Evolutionary conservation across 1,139 yeast genomes (phyloP), one percentile per base, ranked within the genome.

Genomic region (Candida labiduridarum): DNA sequence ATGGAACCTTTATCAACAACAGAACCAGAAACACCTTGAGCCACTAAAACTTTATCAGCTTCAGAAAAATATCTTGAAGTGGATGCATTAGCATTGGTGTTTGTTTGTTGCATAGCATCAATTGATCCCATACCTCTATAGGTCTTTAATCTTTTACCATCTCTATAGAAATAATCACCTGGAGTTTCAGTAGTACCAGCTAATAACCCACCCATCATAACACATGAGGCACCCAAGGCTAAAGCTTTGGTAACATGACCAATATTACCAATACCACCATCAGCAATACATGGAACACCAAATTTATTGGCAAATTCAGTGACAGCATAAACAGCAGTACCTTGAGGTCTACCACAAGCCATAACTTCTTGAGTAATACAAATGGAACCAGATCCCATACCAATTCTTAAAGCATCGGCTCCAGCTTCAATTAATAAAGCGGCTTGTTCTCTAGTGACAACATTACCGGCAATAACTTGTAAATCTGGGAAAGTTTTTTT

Each of bases 261-360:
- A 76, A 95, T 91, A 82, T 94, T 95, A 74, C 92, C 94, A 65
- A 94, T 85, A 84, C 99, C 99, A 81, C 99, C 99, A 71, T 94
- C 99, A 60, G 99, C 99, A 63, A 94, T 91, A 76, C 97, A 89
- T 65, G 97, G 96, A 59, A 90, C 92, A 66, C 97, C 97, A 67
- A 90, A 90, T 69, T 83, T 80, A 73, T 84, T 85, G 61, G 96
- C 92, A 68, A 90, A 89, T 76, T 90, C 92, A 56, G 91, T 79
- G 48, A 90, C 97, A 56, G 83, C 84, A 78, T 82, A 89, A 50
- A 90, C 96, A 54, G 97, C 97, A 56, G 97, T 89, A 76, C 98
- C 99, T 80, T 95, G 99, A 54, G 99, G 99, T 82, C 99, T 92
- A 76, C 99, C 99, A 78, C 97, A 96, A 48, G 99, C 99, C 99